Evolutionary conservation across 768 basidiomycete species (phyloP), one percentile per base, ranked within the genome.

Genomic region (Macrolepiota albuminosa): DNA sequence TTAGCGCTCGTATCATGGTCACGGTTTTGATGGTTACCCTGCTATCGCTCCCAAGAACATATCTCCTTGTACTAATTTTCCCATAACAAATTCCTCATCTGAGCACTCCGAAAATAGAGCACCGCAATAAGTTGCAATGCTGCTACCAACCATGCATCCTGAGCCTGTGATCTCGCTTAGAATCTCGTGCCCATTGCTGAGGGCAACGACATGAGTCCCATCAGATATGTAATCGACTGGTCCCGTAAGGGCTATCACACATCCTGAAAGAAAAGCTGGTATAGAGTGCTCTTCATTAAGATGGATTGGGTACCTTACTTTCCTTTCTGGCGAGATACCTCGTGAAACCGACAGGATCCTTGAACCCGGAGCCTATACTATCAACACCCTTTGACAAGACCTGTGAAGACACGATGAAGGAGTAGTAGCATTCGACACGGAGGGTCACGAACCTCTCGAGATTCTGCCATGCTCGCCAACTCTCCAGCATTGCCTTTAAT

Each of bases 401-500:
- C 89, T 89, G 53, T 14, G 11, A 37, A 48, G 54, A 43, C 48
- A 34, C 4, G 14, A 54, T 21, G 39, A 46, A 54, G 31, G 60
- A 50, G 6, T 1, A 18, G 29, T 54, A 34, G 16, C 36, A 24
- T 7, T 45, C 55, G 18, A 29, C 26, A 33, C 9, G 11, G 13
- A 36, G 24, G 42, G 16, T 48, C 40, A 42, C 55, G 16, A 18
- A 90, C 94, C 78, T 95, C 95, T 14, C 71, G 71, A 0, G 89
- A 90, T n/a, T 87, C 81, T 2, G 86, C 83, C 10, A 96, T 70
- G 0, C 89, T 82, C 0, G 87, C 93, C 24, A 98, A 85, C 74
- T 98, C 95, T 16, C 84, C 91, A 0, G 93, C 89, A 68, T 98
- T 97, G 4, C 95, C 95, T 73, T 98, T 98, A 73, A 98, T 95